Percentiles rank a stretch among this genome's conserved stretches.
phyloP scores from a whole-genome alignment of 768 basidiomycete genomes.

The Calocybe indica region DNA sequence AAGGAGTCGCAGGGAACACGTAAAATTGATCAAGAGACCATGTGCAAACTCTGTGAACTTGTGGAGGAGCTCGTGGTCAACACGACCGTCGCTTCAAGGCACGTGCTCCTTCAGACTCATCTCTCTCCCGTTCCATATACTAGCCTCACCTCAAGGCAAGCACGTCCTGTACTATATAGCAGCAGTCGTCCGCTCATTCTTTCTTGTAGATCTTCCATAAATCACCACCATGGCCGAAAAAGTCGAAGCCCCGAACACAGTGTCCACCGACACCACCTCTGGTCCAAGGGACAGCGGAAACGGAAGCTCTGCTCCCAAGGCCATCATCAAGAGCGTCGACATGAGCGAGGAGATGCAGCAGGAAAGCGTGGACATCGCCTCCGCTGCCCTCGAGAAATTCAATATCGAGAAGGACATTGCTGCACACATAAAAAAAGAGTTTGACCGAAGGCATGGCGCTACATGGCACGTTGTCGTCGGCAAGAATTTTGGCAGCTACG shows the following conservation, averaged over 20 bases:
- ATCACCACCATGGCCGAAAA: conserved; percentile 44
- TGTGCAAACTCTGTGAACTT: no score
- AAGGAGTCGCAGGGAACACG: no score
- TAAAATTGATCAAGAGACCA: no score
- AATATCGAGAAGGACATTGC: conserved; percentile 98
- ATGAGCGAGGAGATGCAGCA: conserved; percentile 98
- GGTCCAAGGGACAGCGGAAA: conserved; percentile 31
- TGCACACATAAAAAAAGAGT: conserved; percentile 97
- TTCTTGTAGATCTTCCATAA: conserved; percentile 3
- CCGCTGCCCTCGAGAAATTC: conserved; percentile 82
- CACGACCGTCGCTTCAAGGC: conserved; percentile 7
- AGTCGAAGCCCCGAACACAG: conserved; percentile 51
- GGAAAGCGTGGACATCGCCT: conserved; percentile 85
- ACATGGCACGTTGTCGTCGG: conserved; percentile 99
- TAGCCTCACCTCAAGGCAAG: conserved; percentile 4
- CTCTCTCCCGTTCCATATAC: background rate
- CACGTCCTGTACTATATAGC: conserved; percentile 5
- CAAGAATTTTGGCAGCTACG: conserved; percentile 98
- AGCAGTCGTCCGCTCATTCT: conserved; percentile 4
- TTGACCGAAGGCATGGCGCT: conserved; percentile 85
- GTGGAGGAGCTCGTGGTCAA: background rate
- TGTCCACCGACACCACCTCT: conserved; percentile 46
- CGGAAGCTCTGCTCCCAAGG: conserved; percentile 52
- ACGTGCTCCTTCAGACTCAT: background rate
- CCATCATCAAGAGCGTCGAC: conserved; percentile 94